These are phyloP conservation scores for Entonaema liquescens DNA, from an alignment of 495 filamentous ascomycete genomes.

Conservation along the genomic window DNA sequence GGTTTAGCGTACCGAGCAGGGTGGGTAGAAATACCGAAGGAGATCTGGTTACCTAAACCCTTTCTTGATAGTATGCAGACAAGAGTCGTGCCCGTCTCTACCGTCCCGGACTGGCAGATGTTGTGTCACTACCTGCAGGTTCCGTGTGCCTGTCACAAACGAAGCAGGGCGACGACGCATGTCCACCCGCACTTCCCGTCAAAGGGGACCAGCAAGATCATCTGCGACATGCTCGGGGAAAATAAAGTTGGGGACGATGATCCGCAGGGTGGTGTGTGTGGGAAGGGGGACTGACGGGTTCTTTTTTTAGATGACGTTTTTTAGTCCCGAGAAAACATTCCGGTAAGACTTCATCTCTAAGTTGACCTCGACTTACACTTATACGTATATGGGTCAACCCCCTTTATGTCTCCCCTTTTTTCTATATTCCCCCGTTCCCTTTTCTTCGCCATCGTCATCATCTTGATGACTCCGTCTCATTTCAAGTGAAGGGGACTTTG, in stretches of 20 bases:
- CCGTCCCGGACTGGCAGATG: slow-evolving; percentile 29
- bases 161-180: slow-evolving; percentile 16
- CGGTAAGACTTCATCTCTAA: slow-evolving; percentile 8
- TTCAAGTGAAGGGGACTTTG: background rate
- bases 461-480: background rate
- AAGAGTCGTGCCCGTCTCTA: background rate
- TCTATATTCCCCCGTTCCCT: background rate
- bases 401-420: background rate
- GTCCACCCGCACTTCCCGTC: slow-evolving; percentile 29
- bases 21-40: background rate
- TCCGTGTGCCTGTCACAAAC: slow-evolving; percentile 36
- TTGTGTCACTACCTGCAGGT: slow-evolving; percentile 39
- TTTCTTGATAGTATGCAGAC: background rate
- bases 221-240: slow-evolving; percentile 29
- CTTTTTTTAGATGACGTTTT: slow-evolving; percentile 31
- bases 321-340: slow-evolving; percentile 1
- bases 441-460: background rate
- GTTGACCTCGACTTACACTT: background rate
- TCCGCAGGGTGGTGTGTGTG: slow-evolving; percentile 25
- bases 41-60: background rate
- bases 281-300: background rate
- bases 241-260: slow-evolving; percentile 33
- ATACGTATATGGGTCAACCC: background rate
- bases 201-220: slow-evolving; percentile 21
- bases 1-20: background rate